A percentile compares a stretch with the other conserved stretches of the same genome.
phyloP scores from a whole-genome alignment of 2,329 filamentous ascomycete species.

The Dothideomycetes sp. region DNA sequence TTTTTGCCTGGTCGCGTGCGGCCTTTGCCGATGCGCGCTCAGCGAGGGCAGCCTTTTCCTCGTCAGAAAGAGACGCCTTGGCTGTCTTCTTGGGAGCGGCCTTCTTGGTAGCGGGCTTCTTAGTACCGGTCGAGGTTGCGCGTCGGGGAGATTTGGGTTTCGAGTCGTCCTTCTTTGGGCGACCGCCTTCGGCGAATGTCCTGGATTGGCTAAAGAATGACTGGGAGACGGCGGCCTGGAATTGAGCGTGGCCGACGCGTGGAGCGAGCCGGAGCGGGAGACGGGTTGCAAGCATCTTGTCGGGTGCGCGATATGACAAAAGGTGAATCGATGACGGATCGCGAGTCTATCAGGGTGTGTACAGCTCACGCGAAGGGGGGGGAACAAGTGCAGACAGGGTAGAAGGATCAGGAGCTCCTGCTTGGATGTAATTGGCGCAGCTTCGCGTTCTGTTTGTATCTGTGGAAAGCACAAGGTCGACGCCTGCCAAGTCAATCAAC shows the following conservation, averaged over 20 bases:
- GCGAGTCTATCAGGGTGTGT: background rate
- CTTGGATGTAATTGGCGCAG: no score
- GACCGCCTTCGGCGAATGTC: no score
- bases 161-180: conserved; percentile 6
- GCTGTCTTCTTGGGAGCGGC: conserved; percentile 6
- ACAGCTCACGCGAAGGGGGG: background rate
- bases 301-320: background rate
- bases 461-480: conserved; percentile 5
- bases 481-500: background rate
- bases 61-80: conserved; percentile 1
- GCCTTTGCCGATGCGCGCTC: conserved; percentile 3
- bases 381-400: background rate
- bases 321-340: background rate
- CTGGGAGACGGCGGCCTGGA: no score
- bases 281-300: conserved; percentile 13
- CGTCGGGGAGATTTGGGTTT: background rate
- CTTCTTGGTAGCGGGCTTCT: conserved; percentile 3
- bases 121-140: background rate
- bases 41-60: conserved; percentile 6
- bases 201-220: no score
- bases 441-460: background rate
- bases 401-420: no score
- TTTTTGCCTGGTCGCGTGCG: conserved; percentile 21
- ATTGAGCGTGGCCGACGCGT: background rate
- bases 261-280: conserved; percentile 14